These are phyloP conservation scores for Suillus subaureus DNA, from an alignment of 768 basidiomycete genomes.

Conservation along the genomic window DNA sequence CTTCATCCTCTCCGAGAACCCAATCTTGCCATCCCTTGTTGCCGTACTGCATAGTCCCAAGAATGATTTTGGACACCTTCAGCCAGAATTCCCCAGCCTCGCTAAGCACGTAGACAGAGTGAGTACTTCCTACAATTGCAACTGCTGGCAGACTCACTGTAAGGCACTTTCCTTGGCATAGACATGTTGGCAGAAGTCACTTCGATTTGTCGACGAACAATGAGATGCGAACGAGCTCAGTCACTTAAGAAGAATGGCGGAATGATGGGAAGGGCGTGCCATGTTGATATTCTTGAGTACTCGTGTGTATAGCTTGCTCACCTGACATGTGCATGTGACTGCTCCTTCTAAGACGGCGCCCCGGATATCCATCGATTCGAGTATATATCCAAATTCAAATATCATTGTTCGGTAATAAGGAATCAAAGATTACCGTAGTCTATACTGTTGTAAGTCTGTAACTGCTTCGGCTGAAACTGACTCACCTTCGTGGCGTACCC, in stretches of 20 bases:
- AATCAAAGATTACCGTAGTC: background rate
- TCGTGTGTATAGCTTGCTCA: background rate
- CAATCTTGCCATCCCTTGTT: constrained; percentile 53
- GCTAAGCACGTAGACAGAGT: constrained; percentile 24
- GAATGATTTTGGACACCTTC: constrained; percentile 52
- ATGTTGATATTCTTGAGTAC: background rate
- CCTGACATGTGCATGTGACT: constrained; percentile 7
- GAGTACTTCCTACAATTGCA: background rate
- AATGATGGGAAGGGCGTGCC: background rate
- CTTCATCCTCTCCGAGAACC: constrained; percentile 51
- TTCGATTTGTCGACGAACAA: background rate
- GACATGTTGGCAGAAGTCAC: constrained; percentile 17
- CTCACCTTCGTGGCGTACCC: background rate
- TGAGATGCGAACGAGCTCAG: background rate
- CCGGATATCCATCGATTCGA: background rate
- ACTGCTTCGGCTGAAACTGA: background rate
- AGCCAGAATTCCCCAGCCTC: constrained; percentile 50
- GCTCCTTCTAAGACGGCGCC: background rate
- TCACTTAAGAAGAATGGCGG: background rate
- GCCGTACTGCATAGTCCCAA: constrained; percentile 52
- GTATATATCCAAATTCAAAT: background rate
- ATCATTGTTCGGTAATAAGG: background rate
- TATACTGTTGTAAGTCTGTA: background rate
- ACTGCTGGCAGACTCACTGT: constrained; percentile 27
- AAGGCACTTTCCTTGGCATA: constrained; percentile 29